phyloP scores from a whole-genome alignment of 2,329 filamentous ascomycete genomes.

The Tolypocladium capitatum region DNA sequence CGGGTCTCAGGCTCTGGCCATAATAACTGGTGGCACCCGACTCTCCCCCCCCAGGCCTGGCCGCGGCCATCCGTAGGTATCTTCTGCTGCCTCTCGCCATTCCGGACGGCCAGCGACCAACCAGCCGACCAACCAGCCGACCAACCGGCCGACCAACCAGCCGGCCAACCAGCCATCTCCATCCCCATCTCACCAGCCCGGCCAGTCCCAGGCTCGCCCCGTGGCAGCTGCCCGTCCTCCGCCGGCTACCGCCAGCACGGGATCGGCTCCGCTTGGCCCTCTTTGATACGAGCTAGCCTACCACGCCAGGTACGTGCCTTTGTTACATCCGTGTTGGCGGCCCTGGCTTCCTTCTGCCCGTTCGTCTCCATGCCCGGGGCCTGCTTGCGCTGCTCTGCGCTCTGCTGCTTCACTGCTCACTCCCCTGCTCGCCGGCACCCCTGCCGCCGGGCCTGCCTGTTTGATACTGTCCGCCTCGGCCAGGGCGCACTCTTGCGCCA shows the following conservation, averaged over 20 bases:
- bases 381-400: not conserved
- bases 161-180: not conserved
- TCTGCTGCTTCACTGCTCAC: not conserved
- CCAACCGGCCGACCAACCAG: not conserved
- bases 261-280: not conserved
- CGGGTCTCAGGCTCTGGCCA: not conserved
- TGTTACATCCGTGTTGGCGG: not conserved
- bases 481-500: constrained; percentile 7
- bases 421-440: not conserved
- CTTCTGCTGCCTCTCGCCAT: too few species aligned
- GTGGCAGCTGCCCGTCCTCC: not conserved
- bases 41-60: constrained; percentile 13
- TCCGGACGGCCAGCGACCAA: not conserved
- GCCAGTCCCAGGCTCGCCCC: not conserved
- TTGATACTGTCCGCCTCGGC: constrained; percentile 1
- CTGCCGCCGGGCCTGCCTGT: constrained; percentile 1
- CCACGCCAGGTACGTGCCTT: not conserved
- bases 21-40: constrained; percentile 1
- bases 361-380: not conserved
- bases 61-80: constrained; percentile 14
- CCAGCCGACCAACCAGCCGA: not conserved
- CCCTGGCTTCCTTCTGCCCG: not conserved
- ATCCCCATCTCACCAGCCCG: not conserved
- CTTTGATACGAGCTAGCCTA: too few species aligned
- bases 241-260: not conserved